phyloP scores from a whole-genome alignment of 2,329 filamentous ascomycete genomes.

The Biscogniauxia sp. region DNA sequence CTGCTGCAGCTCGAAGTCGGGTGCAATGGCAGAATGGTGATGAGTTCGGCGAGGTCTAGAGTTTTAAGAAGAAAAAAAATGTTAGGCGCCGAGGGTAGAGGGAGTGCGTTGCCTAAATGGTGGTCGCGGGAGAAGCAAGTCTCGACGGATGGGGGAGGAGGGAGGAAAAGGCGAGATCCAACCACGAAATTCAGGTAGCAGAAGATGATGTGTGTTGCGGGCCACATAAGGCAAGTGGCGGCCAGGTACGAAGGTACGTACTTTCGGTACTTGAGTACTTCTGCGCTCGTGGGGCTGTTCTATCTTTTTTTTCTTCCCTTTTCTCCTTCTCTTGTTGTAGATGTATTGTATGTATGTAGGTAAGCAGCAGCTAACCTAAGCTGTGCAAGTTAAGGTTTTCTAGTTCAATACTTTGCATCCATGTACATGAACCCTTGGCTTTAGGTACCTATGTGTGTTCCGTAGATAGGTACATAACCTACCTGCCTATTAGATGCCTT shows the following conservation, averaged over 20 bases:
- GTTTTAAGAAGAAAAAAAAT: slow-evolving; percentile 12
- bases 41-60: background rate
- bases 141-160: background rate
- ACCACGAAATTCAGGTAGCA: slow-evolving; percentile 20
- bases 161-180: slow-evolving; percentile 1
- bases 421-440: too few relatives aligned
- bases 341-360: too few relatives aligned
- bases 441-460: too few relatives aligned
- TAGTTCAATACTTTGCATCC: too few relatives aligned
- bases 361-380: too few relatives aligned
- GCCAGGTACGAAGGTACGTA: background rate
- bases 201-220: slow-evolving; percentile 18
- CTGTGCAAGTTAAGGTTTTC: too few relatives aligned
- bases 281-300: too few relatives aligned
- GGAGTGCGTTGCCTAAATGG: background rate
- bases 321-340: too few relatives aligned
- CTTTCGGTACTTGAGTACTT: background rate
- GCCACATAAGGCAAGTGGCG: slow-evolving; percentile 1
- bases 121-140: slow-evolving; percentile 1
- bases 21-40: slow-evolving; percentile 14
- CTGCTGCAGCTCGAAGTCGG: slow-evolving; percentile 16
- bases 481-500: too few relatives aligned
- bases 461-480: too few relatives aligned
- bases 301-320: too few relatives aligned
- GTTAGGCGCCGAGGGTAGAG: slow-evolving; percentile 9